Evolutionary conservation across 768 basidiomycete genomes (phyloP), one percentile per base, ranked within the genome.

Genomic region (Psilocybe sp.): DNA sequence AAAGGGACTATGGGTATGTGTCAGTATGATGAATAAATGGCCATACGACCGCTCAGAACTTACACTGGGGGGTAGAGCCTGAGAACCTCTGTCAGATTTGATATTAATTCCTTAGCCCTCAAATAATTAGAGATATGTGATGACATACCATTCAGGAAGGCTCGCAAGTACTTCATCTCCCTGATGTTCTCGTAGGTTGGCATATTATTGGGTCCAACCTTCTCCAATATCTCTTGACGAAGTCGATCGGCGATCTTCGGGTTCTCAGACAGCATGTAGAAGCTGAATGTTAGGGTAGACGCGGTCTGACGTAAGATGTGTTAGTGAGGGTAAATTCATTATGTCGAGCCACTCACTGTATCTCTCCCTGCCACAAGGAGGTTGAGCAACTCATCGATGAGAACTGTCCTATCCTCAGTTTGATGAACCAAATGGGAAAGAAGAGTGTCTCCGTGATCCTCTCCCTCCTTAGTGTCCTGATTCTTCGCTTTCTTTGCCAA

Each of bases 341-440:
- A 16, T 31, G 34, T 18, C 7, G 6, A 4, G 3, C 12, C 5
- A 50, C 66, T 16, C 50, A 69, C 72, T 0, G 79, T 81, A 49
- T 81, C 80, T 19, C 77, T 67, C 10, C 76, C 77, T 10, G 78
- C 77, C n/a, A 80, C 65, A 13, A 77, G 59, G 40, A 80, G 74
- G 55, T 79, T 79, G 13, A 78, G 55, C 4, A 58, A 74, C 77
- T 61, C 60, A 40, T 61, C 60, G 47, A 57, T 57, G 13, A 61
- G 35, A 8, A 61, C 49, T 6, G 49, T 55, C 60, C 7, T 34
- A 78, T 79, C 78, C 58, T 78, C 68, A 0, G 79, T 80, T 44
- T 65, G 71, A 38, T 72, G 71, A 18, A 79, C 71, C 40, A 81
- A 54, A 60, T 79, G 74, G 43, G 73, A 70, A 50, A 79, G 64